phyloP scores from a whole-genome alignment of 306 rosid species.

The Pterocarpus santalinus region DNA sequence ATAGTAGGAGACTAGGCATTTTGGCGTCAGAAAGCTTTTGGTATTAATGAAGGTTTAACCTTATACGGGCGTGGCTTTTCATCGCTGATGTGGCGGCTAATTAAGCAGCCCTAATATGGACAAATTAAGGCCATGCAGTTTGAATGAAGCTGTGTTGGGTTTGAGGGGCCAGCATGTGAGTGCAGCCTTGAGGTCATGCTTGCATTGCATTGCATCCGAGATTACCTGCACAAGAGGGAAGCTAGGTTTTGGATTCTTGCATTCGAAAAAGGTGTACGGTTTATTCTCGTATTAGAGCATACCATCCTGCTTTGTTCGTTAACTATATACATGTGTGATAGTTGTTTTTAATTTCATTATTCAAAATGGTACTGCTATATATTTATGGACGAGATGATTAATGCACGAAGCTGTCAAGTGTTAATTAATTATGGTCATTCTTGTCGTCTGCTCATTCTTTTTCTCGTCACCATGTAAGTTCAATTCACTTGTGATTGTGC shows the following conservation, averaged over 20 bases:
- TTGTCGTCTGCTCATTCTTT: slow-evolving; percentile 1
- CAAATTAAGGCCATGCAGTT: slow-evolving; percentile 25
- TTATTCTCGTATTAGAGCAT: too few species aligned
- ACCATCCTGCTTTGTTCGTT: neutral
- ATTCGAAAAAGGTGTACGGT: slow-evolving; percentile 13
- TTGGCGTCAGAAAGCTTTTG: slow-evolving; percentile 37
- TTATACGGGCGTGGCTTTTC: slow-evolving; percentile 22
- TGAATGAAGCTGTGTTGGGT: slow-evolving; percentile 18
- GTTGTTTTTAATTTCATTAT: neutral
- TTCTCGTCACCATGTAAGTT: slow-evolving; percentile 1
- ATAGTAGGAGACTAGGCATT: neutral
- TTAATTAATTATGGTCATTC: neutral
- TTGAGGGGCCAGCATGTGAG: slow-evolving; percentile 37
- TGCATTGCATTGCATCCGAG: slow-evolving; percentile 16
- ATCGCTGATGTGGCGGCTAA: slow-evolving; percentile 40
- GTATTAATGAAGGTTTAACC: slow-evolving; percentile 48
- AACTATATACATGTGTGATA: too few species aligned
- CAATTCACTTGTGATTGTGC: neutral
- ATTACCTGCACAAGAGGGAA: slow-evolving; percentile 47
- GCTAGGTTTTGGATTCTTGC: slow-evolving; percentile 45
- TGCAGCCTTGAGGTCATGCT: slow-evolving; percentile 36
- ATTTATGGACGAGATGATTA: slow-evolving; percentile 7
- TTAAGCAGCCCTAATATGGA: slow-evolving; percentile 29
- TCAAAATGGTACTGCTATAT: neutral
- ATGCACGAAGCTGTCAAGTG: neutral